These are phyloP conservation scores for Diospyros kaki DNA, from an alignment of 148 eudicot genomes.

Conservation along the genomic window DNA sequence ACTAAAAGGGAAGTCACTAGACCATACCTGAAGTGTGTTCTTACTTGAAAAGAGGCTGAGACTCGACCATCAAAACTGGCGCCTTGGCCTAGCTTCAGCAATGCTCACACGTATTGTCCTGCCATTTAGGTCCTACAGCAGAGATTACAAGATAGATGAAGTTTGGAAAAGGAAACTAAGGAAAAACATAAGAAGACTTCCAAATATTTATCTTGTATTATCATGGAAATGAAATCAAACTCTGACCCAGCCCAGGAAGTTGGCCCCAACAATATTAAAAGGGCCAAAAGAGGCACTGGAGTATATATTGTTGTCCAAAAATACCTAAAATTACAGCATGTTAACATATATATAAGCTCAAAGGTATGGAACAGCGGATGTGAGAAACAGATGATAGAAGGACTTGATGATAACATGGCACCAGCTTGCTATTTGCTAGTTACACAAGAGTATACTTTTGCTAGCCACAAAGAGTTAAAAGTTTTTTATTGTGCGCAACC, in stretches of 20 bases:
- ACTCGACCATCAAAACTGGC: conserved; percentile 39
- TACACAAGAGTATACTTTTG: neutral
- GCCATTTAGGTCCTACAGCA: conserved; percentile 74
- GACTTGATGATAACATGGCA: neutral
- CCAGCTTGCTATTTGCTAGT: too few species aligned
- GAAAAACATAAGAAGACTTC: neutral
- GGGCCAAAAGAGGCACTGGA: neutral
- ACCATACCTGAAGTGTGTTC: conserved; percentile 15
- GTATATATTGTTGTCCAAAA: neutral
- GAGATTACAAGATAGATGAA: conserved; percentile 6
- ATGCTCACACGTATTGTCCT: conserved; percentile 72
- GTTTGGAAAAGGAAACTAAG: conserved; percentile 1
- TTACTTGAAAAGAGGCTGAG: conserved; percentile 18
- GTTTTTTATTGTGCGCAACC: too few species aligned
- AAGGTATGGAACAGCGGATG: neutral
- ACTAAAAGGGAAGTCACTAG: neutral
- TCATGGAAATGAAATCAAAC: neutral
- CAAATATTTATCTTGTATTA: neutral
- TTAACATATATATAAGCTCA: neutral
- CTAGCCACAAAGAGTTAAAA: too few species aligned
- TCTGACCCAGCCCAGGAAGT: neutral
- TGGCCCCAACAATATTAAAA: neutral
- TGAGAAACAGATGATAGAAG: neutral
- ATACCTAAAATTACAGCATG: neutral
- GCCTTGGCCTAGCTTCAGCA: conserved; percentile 77